phyloP scores from a whole-genome alignment of 768 basidiomycete species.

The Pulveroboletus ravenelii region DNA sequence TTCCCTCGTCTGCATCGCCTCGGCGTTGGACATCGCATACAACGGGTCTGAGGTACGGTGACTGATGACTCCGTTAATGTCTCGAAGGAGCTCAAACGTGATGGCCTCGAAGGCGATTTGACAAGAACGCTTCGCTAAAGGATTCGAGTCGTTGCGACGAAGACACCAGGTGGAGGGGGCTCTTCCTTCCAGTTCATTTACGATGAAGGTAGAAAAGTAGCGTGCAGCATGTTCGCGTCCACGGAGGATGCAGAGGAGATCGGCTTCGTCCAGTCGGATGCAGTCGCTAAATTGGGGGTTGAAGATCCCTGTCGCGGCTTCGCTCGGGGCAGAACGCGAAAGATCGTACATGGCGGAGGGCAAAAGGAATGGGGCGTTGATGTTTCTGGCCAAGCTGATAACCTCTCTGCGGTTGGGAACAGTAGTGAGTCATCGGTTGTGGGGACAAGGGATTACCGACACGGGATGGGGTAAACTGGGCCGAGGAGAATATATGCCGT shows the following conservation, averaged over 20 bases:
- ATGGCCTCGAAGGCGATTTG: constrained; percentile 70
- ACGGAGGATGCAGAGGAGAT: constrained; percentile 56
- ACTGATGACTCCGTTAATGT: constrained; percentile 63
- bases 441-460: constrained; percentile 36
- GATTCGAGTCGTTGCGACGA: constrained; percentile 44
- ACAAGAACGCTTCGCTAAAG: constrained; percentile 48
- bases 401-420: constrained; percentile 41
- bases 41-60: constrained; percentile 67
- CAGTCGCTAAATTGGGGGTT: constrained; percentile 35
- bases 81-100: constrained; percentile 69
- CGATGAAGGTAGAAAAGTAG: constrained; percentile 73
- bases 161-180: constrained; percentile 46
- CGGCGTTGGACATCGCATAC: constrained; percentile 63
- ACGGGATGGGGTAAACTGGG: constrained; percentile 60
- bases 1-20: constrained; percentile 59
- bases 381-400: constrained; percentile 61
- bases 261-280: constrained; percentile 41
- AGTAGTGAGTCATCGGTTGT: constrained; percentile 4
- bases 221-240: constrained; percentile 71
- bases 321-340: constrained; percentile 61
- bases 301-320: constrained; percentile 50
- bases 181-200: constrained; percentile 67
- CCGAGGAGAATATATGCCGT: constrained; percentile 55
- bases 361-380: constrained; percentile 51
- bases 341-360: constrained; percentile 80